Evolutionary conservation across 2,329 filamentous ascomycete species (phyloP).

Genomic region (Cordyceps pruinosa): DNA sequence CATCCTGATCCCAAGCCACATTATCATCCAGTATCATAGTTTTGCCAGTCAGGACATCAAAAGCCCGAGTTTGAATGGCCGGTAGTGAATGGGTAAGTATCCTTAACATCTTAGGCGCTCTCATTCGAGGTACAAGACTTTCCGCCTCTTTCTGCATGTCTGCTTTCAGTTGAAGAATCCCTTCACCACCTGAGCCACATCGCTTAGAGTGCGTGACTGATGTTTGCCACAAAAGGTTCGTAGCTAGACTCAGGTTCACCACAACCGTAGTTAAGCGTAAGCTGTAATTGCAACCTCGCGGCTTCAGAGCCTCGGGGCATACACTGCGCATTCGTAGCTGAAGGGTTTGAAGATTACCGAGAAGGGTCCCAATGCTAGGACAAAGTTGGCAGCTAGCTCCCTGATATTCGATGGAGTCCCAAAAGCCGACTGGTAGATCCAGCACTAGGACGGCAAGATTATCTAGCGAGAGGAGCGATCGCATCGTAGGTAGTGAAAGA

Average conservation of each 20-base stretch:
- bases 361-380: slow-evolving; percentile 9
- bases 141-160: slow-evolving; percentile 16
- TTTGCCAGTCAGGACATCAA: slow-evolving; percentile 18
- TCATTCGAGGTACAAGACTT: slow-evolving; percentile 13
- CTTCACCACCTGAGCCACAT: slow-evolving; percentile 9
- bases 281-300: not conserved
- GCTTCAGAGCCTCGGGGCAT: slow-evolving; percentile 17
- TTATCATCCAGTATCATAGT: slow-evolving; percentile 16
- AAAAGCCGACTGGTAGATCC: slow-evolving; percentile 12
- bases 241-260: slow-evolving; percentile 15
- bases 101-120: slow-evolving; percentile 14
- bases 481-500: slow-evolving; percentile 14
- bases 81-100: slow-evolving; percentile 16
- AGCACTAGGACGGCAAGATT: slow-evolving; percentile 16
- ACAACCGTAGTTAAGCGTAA: slow-evolving; percentile 12
- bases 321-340: slow-evolving; percentile 17
- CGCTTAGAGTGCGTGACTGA: slow-evolving; percentile 14
- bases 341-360: slow-evolving; percentile 15
- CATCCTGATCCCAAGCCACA: slow-evolving; percentile 17
- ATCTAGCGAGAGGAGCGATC: slow-evolving; percentile 14
- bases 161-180: slow-evolving; percentile 14
- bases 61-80: slow-evolving; percentile 12
- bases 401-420: slow-evolving; percentile 1
- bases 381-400: slow-evolving; percentile 1
- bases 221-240: slow-evolving; percentile 8